Evolutionary conservation across 2,329 filamentous ascomycete species (phyloP), one percentile per base, ranked within the genome.

Genomic region (Aspergillus phoenicis): DNA sequence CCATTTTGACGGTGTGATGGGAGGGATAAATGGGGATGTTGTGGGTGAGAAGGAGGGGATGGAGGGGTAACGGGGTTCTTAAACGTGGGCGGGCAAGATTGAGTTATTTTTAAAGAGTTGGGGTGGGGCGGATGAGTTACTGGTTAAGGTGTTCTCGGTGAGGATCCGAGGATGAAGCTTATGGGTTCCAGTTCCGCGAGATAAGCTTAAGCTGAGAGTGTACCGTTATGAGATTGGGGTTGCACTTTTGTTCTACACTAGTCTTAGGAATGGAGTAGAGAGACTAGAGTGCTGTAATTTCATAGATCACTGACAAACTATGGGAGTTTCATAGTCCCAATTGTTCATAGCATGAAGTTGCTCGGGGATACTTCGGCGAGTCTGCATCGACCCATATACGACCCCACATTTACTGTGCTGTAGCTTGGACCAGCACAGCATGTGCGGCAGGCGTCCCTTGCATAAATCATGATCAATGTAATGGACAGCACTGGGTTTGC

Each of bases 1-100:
- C 60, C 60, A 62, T 62, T 45, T 15, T 52, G 47, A 51, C 53
- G 53, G 52, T 54, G 30, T 28, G 8, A 45, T 43, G 22, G 33
- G 52, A 13, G 24, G 38, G 13, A 17, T 26, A 20, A 51, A 20
- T 20, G 38, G 41, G 24, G 41, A 22, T 20, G 33, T 45, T 33
- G 30, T 52, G 17, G 24, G 4, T 13, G 7, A 20, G 53, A 17
- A n/a, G 26, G 43, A 39, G 22, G 33, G 39, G 52, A 43, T 55
- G 38, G 52, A 56, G 53, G 53, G 30, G 53, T 20, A 56, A 45
- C 17, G 30, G 24, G 39, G n/a, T 43, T 30, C 39, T 33, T 45
- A 30, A 56, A 47, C 52, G 6, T 22, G 52, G 52, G 33, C 2
- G 30, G 15, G 30, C 22, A 13, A 17, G 33, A 22, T 13, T 24